A percentile compares a stretch with the other conserved stretches of the same genome.
Conservation (phyloP, 2,329 filamentous ascomycete species). For the Cercospora beticola region DNA sequence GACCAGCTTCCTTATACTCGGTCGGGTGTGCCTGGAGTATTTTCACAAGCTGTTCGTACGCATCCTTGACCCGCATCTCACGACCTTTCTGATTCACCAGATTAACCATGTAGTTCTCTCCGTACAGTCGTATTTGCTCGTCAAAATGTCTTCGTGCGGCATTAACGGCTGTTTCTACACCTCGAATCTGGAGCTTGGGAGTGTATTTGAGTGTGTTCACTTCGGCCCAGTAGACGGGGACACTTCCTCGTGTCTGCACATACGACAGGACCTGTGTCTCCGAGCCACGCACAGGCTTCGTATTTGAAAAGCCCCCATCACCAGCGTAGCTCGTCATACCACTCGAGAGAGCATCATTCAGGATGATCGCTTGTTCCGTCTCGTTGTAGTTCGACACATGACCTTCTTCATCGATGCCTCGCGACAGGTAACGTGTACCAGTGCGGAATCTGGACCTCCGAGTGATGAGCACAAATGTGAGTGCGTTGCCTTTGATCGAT, state of each 20-base stretch:
- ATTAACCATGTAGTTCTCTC: constrained; percentile 96
- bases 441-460: constrained; percentile 83
- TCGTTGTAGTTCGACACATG: constrained; percentile 99
- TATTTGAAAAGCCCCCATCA: constrained; percentile 72
- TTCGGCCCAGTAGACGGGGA: constrained; percentile 95
- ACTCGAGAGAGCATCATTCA: constrained; percentile 75
- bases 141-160: constrained; percentile 86
- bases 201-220: constrained; percentile 91
- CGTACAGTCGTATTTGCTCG: constrained; percentile 90
- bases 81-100: constrained; percentile 94
- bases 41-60: constrained; percentile 88
- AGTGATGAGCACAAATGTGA: constrained; percentile 86
- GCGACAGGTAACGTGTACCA: constrained; percentile 91
- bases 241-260: constrained; percentile 93
- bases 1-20: constrained; percentile 65
- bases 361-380: constrained; percentile 86
- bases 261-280: constrained; percentile 91
- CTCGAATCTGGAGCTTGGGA: constrained; percentile 83
- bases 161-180: constrained; percentile 73
- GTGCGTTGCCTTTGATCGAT: constrained; percentile 75
- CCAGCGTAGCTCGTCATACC: constrained; percentile 79
- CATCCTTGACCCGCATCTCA: constrained; percentile 83
- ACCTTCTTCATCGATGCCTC: constrained; percentile 88
- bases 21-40: constrained; percentile 67
- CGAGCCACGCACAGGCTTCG: constrained; percentile 62